Base-by-base conservation (phyloP, 2,329 filamentous ascomycete genomes). In the Aspergillus fijiensis region DNA sequence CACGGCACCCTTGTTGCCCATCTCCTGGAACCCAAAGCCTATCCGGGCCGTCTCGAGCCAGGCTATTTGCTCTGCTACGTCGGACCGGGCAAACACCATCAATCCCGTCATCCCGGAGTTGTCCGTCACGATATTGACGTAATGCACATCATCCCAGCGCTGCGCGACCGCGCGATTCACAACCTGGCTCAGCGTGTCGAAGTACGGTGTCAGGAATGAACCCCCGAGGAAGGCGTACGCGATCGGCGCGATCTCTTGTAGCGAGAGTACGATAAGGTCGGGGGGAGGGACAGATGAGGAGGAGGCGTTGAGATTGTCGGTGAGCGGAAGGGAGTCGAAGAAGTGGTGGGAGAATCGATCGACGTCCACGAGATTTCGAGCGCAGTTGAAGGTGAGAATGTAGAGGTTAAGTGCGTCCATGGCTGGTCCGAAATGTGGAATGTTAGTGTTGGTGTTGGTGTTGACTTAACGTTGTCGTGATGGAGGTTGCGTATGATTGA, bases 1-100 rank as follows among this genome's bases (percentile, higher is more conserved):
- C 0, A 96, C 89, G 3, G 92, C 94, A 31, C 94, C 95, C 77
- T 99, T 99, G 76, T 97, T 97, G 16, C 92, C 95, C 89, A 96
- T 95, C 53, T 94, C 89, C 60, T 87, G 88, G 1, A 92, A 76
- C 0, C 95, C 95, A 52, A 97, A 89, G 0, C 95, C 93, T 2
- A 92, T 89, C 56, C 90, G 90, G 2, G 89, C 91, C n/a, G 86
- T 87, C 65, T 91, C 85, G n/a, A 95, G 79, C 69, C 85, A 81
- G 56, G 80, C 79, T 55, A 97, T 80, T 25, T 83, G 81, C 9
- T 82, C 76, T 0, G 84, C 81, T 48, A 85, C 69, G 49, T 82
- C 78, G 2, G 88, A 82, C 59, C 86, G 86, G 21, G 88, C 89
- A 73, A 96, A 96, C 19, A 97, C 83, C 82, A 98, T 86, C 54